Percentiles rank a stretch among this genome's conserved stretches.
Evolutionary conservation across 805 yeast species (phyloP).

Genomic region (Komagataella pastoris): DNA sequence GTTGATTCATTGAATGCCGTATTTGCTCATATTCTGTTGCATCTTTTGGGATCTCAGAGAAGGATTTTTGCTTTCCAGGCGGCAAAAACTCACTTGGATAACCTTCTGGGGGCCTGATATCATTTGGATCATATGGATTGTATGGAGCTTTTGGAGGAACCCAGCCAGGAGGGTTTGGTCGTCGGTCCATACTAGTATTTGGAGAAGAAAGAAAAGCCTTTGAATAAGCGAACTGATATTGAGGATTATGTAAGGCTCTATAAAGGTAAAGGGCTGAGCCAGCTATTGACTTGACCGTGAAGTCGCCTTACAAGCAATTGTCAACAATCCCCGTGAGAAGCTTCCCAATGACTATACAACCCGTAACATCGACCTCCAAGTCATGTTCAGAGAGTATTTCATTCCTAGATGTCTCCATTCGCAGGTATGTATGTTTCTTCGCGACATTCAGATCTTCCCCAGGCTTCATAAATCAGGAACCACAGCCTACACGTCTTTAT

Average conservation of each 20-base stretch:
- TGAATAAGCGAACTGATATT: not conserved
- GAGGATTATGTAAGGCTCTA: not conserved
- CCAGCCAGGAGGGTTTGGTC: constrained; percentile 75
- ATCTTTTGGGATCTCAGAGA: constrained; percentile 36
- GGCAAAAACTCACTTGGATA: constrained; percentile 71
- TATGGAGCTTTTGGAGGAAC: constrained; percentile 72
- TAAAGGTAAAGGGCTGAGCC: not conserved
- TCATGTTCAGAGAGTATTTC: not conserved
- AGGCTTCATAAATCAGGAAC: not conserved
- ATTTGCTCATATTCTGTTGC: constrained; percentile 57
- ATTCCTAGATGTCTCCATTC: not conserved
- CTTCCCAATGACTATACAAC: no score
- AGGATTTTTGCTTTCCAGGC: constrained; percentile 47
- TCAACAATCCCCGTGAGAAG: no score
- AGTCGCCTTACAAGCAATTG: no score
- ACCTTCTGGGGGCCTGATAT: constrained; percentile 68
- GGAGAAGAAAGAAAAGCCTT: constrained; percentile 1
- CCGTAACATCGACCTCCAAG: not conserved
- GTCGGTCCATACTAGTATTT: constrained; percentile 28
- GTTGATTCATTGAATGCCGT: constrained; percentile 57
- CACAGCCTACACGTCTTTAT: not conserved
- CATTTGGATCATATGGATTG: constrained; percentile 74
- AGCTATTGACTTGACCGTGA: not conserved
- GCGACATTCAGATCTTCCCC: not conserved
- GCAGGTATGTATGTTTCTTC: not conserved